Evolutionary conservation across 768 basidiomycete genomes (phyloP).

Genomic region (Pholiota molesta): DNA sequence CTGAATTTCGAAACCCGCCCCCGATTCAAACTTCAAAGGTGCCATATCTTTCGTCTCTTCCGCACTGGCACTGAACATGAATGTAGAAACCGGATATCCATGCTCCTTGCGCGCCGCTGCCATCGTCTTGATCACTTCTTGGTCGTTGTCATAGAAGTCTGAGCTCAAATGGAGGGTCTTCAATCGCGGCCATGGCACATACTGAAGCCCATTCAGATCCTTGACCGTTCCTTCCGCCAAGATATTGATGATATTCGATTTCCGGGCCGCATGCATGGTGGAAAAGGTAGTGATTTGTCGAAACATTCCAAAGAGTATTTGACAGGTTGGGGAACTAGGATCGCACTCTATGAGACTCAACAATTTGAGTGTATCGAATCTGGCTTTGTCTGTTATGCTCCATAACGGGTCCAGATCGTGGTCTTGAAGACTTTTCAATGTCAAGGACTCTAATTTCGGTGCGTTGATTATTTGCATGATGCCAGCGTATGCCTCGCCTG

Average conservation of each 20-base stretch:
- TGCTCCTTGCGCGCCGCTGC: slow-evolving; percentile 23
- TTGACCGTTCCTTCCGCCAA: slow-evolving; percentile 22
- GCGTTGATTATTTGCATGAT: slow-evolving; percentile 43
- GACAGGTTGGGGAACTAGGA: slow-evolving; percentile 33
- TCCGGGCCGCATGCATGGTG: slow-evolving; percentile 21
- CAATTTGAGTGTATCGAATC: slow-evolving; percentile 37
- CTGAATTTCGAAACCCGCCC: slow-evolving; percentile 22
- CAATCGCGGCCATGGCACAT: slow-evolving; percentile 38
- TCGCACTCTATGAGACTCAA: slow-evolving; percentile 47
- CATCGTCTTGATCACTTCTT: slow-evolving; percentile 27
- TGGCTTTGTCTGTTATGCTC: slow-evolving; percentile 20
- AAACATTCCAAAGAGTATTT: slow-evolving; percentile 32
- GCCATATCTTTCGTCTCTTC: slow-evolving; percentile 14
- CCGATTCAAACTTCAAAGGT: not conserved
- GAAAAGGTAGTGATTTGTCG: slow-evolving; percentile 36
- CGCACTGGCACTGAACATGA: slow-evolving; percentile 30
- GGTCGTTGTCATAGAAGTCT: slow-evolving; percentile 28
- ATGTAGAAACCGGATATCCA: slow-evolving; percentile 30
- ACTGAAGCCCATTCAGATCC: slow-evolving; percentile 2
- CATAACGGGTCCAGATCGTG: slow-evolving; percentile 44
- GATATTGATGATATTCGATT: slow-evolving; percentile 31
- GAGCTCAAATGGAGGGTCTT: slow-evolving; percentile 34
- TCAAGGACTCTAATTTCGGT: slow-evolving; percentile 40
- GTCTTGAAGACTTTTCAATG: slow-evolving; percentile 45
- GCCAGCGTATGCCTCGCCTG: slow-evolving; percentile 39